Conservation (phyloP, 108 stramenopile genomes). For the Nannochloropsis oceanica region DNA sequence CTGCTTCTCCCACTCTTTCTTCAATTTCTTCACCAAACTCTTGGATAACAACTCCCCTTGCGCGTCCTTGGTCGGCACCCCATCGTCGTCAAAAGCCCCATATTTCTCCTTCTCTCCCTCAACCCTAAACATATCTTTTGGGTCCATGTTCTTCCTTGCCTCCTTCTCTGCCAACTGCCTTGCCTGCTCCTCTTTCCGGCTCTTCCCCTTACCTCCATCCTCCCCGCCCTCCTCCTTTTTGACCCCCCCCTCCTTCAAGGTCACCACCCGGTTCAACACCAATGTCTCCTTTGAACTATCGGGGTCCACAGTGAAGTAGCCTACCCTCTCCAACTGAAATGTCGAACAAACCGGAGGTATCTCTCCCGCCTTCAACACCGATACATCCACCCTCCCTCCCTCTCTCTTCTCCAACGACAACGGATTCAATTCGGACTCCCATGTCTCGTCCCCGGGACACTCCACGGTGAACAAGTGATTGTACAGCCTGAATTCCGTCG, state of each 20-base stretch:
- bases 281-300: constrained; percentile 63
- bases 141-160: constrained; percentile 26
- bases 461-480: constrained; percentile 62
- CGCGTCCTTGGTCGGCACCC: constrained; percentile 66
- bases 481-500: constrained; percentile 64
- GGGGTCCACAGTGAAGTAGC: constrained; percentile 87
- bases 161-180: constrained; percentile 33
- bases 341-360: constrained; percentile 52
- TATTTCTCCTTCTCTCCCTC: constrained; percentile 30
- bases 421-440: constrained; percentile 81
- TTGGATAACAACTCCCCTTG: constrained; percentile 76
- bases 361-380: constrained; percentile 36
- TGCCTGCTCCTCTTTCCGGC: constrained; percentile 36
- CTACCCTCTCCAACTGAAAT: constrained; percentile 86
- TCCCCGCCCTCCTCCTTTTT: not conserved
- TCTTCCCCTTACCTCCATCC: constrained; percentile 9
- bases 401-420: not conserved
- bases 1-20: constrained; percentile 78
- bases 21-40: constrained; percentile 74
- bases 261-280: constrained; percentile 88
- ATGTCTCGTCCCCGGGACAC: constrained; percentile 44
- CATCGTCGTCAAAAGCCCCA: constrained; percentile 52
- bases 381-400: constrained; percentile 7
- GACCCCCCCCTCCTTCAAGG: constrained; percentile 53
- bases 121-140: constrained; percentile 29